Evolutionary conservation across 768 basidiomycete genomes (phyloP).

Genomic region (Collybia sp.): DNA sequence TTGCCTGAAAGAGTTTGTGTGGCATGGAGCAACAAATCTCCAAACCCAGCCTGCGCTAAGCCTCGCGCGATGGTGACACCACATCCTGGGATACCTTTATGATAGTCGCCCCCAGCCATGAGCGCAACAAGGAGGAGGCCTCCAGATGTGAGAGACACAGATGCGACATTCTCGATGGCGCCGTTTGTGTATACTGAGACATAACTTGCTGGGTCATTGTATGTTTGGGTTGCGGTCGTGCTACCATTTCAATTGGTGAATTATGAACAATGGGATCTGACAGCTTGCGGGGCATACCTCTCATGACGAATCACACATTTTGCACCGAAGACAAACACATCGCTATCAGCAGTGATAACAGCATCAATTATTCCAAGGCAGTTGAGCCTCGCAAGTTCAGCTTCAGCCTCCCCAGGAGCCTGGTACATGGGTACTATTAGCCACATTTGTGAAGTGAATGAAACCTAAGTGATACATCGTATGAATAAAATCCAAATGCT

Average conservation of each 20-base stretch:
- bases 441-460: too few relatives aligned
- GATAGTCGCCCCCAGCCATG: slow-evolving; percentile 66
- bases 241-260: too few relatives aligned
- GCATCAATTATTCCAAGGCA: slow-evolving; percentile 54
- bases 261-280: not conserved
- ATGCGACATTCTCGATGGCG: slow-evolving; percentile 1
- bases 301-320: slow-evolving; percentile 44
- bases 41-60: slow-evolving; percentile 56
- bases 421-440: slow-evolving; percentile 24
- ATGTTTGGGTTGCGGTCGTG: too few relatives aligned
- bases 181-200: slow-evolving; percentile 8
- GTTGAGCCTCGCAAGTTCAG: slow-evolving; percentile 65
- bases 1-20: not conserved
- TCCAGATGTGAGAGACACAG: slow-evolving; percentile 12
- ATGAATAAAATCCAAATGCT: slow-evolving; percentile 38
- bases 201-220: not conserved
- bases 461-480: slow-evolving; percentile 1
- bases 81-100: slow-evolving; percentile 42
- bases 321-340: slow-evolving; percentile 67
- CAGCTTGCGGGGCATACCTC: slow-evolving; percentile 13
- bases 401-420: slow-evolving; percentile 73
- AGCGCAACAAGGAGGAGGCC: slow-evolving; percentile 59
- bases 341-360: slow-evolving; percentile 66
- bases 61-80: slow-evolving; percentile 52
- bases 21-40: slow-evolving; percentile 40